Conservation (phyloP, 2,329 filamentous ascomycete genomes). For the Diaporthe sp. region DNA sequence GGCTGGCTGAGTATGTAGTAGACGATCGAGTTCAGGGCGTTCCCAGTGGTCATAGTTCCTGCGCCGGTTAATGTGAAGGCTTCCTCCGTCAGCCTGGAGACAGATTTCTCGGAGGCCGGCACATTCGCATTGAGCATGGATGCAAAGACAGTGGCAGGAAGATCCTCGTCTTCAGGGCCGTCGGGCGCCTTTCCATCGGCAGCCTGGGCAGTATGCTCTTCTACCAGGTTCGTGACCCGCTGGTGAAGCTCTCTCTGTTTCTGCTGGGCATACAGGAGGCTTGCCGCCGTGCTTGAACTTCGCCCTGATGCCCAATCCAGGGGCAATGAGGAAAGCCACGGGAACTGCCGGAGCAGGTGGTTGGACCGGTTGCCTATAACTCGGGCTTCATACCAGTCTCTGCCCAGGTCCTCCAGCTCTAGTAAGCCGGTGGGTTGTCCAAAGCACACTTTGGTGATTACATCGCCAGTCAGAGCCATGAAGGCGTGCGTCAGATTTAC, state of each 20-base stretch:
- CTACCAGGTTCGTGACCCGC: background rate
- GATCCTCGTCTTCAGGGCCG: background rate
- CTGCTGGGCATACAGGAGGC: conserved; percentile 4
- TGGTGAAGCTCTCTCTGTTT: conserved; percentile 1
- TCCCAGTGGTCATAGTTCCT: conserved; percentile 14
- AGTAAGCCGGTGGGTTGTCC: background rate
- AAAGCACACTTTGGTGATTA: conserved; percentile 6
- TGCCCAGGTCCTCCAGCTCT: background rate
- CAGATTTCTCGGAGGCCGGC: background rate
- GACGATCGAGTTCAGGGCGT: conserved; percentile 7
- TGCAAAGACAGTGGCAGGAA: background rate
- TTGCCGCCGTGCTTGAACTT: background rate
- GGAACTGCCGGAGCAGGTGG: conserved; percentile 10
- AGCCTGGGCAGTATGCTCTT: background rate
- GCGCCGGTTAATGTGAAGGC: conserved; percentile 11
- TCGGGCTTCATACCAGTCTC: conserved; percentile 11
- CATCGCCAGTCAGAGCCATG: conserved; percentile 4
- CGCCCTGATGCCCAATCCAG: background rate
- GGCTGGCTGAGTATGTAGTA: conserved; percentile 6
- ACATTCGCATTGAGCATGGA: conserved; percentile 14
- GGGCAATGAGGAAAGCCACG: background rate
- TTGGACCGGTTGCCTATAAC: background rate
- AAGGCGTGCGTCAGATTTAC: conserved; percentile 10
- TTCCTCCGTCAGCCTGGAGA: conserved; percentile 6
- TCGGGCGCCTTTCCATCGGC: background rate